Evolutionary conservation across 2,329 filamentous ascomycete species (phyloP).

Genomic region (Hortaea werneckii): DNA sequence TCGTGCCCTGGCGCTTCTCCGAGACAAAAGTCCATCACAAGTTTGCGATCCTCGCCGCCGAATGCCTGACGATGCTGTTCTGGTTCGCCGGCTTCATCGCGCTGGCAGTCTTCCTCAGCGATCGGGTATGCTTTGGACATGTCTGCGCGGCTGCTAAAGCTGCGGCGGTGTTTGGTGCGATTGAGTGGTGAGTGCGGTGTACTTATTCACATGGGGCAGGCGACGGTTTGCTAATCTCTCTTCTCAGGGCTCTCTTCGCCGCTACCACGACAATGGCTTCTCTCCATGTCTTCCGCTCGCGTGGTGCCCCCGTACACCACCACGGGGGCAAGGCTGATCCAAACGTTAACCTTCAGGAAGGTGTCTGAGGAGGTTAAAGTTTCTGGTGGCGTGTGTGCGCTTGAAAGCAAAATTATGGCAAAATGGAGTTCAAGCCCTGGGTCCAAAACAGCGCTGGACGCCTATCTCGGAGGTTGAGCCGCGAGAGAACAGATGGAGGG

Average conservation of each 20-base stretch:
- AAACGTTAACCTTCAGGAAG: conserved; percentile 22
- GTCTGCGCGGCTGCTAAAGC: conserved; percentile 54
- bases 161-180: conserved; percentile 55
- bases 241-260: conserved; percentile 40
- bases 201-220: background rate
- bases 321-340: conserved; percentile 14
- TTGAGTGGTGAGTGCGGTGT: conserved; percentile 42
- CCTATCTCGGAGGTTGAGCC: no score
- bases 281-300: conserved; percentile 36
- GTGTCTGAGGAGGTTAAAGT: conserved; percentile 18
- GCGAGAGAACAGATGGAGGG: no score
- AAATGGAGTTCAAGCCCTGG: no score
- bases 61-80: conserved; percentile 68
- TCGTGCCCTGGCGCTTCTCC: conserved; percentile 44
- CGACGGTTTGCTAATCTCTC: background rate
- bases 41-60: conserved; percentile 55
- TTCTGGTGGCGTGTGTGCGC: no score
- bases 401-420: no score
- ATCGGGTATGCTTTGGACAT: conserved; percentile 44
- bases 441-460: no score
- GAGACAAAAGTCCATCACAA: conserved; percentile 47
- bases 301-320: conserved; percentile 11
- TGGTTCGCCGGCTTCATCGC: conserved; percentile 85
- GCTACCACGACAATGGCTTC: conserved; percentile 41
- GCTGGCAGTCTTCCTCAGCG: conserved; percentile 54